These are phyloP conservation scores for Selaginella tamariscina DNA, from an alignment of 75 land plant genomes.

Conservation along the genomic window DNA sequence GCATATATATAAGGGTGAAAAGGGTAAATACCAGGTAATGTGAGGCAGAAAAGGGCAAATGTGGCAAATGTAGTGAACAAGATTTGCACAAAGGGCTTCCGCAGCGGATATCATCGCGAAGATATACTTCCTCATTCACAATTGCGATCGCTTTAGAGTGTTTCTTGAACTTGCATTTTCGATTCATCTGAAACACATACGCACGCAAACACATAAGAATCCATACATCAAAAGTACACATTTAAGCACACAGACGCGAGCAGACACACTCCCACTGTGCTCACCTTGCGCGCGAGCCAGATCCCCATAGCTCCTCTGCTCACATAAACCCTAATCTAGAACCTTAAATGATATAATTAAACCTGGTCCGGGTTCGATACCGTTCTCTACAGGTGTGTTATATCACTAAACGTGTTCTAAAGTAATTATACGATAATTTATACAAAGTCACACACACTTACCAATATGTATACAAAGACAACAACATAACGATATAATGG, in stretches of 20 bases:
- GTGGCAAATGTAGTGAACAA: slow-evolving; percentile 11
- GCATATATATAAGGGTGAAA: no score
- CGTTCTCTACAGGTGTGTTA: no score
- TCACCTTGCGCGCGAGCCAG: not conserved
- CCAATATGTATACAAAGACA: no score
- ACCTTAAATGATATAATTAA: not conserved
- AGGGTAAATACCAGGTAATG: slow-evolving; percentile 26
- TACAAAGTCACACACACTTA: no score
- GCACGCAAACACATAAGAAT: not conserved
- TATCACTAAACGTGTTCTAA: no score
- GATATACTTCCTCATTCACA: slow-evolving; percentile 16
- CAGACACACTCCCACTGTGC: no score
- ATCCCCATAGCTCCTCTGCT: not conserved
- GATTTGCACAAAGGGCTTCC: slow-evolving; percentile 16
- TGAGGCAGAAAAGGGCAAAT: slow-evolving; percentile 13
- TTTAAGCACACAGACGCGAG: no score
- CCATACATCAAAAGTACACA: not conserved
- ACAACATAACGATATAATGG: no score
- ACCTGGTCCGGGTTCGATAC: no score
- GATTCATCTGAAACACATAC: slow-evolving; percentile 8
- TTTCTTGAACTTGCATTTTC: slow-evolving; percentile 17
- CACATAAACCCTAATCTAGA: not conserved
- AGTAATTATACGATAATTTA: no score
- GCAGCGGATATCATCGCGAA: slow-evolving; percentile 20
- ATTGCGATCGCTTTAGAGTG: slow-evolving; percentile 6